Evolutionary conservation across 2,329 filamentous ascomycete genomes (phyloP).

Genomic region (Emergomyces pasteurianus): DNA sequence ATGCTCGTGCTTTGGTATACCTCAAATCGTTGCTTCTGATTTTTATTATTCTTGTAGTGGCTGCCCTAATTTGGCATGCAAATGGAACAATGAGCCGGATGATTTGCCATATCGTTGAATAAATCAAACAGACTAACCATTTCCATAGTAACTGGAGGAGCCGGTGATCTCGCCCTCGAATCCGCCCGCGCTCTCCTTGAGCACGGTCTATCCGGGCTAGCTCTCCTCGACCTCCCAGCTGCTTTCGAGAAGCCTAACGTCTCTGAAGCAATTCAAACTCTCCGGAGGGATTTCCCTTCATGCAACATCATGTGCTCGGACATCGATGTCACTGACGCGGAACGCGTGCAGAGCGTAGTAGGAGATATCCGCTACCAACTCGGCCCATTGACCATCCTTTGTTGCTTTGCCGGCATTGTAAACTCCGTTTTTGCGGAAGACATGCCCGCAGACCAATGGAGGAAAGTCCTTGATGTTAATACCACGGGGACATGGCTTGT

Average conservation of each 20-base stretch:
- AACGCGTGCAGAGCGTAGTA: slow-evolving; percentile 14
- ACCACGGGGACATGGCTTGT: slow-evolving; percentile 58
- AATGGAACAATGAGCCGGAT: not conserved
- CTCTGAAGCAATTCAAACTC: slow-evolving; percentile 30
- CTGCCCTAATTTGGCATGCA: not conserved
- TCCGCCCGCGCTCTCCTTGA: slow-evolving; percentile 53
- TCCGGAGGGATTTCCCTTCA: slow-evolving; percentile 44
- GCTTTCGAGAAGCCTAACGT: slow-evolving; percentile 25
- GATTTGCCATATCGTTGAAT: not conserved
- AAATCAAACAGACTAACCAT: slow-evolving; percentile 1
- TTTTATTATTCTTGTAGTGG: not conserved
- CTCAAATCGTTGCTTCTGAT: not conserved
- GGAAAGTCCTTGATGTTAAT: slow-evolving; percentile 57
- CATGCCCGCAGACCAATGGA: slow-evolving; percentile 47
- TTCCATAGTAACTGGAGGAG: slow-evolving; percentile 50
- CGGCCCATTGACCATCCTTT: slow-evolving; percentile 44
- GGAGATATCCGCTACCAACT: slow-evolving; percentile 21
- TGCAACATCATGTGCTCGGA: slow-evolving; percentile 38
- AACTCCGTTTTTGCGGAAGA: slow-evolving; percentile 49
- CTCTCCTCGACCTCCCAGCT: slow-evolving; percentile 48
- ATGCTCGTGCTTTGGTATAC: not conserved
- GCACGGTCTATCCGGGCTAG: slow-evolving; percentile 49
- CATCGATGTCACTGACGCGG: slow-evolving; percentile 49
- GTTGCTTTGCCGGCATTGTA: slow-evolving; percentile 59
- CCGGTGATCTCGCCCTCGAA: slow-evolving; percentile 50